These are phyloP conservation scores for Termitomyces sp. DNA, from an alignment of 768 basidiomycete species.

Conservation along the genomic window DNA sequence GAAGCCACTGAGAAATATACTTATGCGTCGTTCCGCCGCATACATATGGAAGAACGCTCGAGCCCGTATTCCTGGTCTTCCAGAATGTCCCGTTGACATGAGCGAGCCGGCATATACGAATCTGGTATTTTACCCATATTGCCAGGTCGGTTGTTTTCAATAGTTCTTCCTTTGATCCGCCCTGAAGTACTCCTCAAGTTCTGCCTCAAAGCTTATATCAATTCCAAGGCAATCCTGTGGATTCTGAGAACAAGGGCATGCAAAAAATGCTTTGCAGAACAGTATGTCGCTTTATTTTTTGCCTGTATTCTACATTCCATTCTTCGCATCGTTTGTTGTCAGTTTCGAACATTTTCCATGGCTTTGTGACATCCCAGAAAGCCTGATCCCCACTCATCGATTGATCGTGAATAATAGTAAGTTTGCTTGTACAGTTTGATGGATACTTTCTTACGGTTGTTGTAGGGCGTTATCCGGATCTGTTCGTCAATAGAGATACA, in stretches of 20 bases:
- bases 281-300: slow-evolving; percentile 4
- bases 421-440: background rate
- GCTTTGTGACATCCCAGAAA: background rate
- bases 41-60: slow-evolving; percentile 20
- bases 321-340: background rate
- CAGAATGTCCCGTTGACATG: slow-evolving; percentile 21
- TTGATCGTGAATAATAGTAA: no score
- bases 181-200: background rate
- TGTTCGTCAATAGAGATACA: background rate
- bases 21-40: slow-evolving; percentile 12
- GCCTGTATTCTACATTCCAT: background rate
- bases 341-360: background rate
- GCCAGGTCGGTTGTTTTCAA: slow-evolving; percentile 13
- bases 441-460: background rate
- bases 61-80: slow-evolving; percentile 13
- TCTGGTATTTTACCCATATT: slow-evolving; percentile 15
- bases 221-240: slow-evolving; percentile 12
- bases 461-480: background rate
- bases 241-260: slow-evolving; percentile 12
- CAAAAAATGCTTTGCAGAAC: slow-evolving; percentile 14
- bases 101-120: slow-evolving; percentile 23
- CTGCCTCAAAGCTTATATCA: slow-evolving; percentile 4
- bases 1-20: slow-evolving; percentile 7
- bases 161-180: background rate
- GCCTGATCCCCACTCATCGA: no score